Percentiles rank a stretch among this genome's conserved stretches.
Conservation (phyloP, 2,329 filamentous ascomycete genomes). For the Neonectria ditissima region DNA sequence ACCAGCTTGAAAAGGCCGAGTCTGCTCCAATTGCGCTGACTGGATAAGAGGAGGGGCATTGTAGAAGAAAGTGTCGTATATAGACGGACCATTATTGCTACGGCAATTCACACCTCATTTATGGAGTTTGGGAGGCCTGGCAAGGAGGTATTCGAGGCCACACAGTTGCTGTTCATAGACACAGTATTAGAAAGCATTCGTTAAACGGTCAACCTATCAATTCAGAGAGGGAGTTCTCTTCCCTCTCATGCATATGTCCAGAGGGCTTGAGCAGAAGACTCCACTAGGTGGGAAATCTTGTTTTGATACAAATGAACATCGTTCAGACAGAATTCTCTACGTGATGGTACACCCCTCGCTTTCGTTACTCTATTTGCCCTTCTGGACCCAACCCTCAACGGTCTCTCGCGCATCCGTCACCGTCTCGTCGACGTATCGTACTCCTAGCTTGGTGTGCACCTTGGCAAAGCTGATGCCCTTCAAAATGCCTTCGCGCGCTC, state of each 20-base stretch:
- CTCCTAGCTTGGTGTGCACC: constrained; percentile 77
- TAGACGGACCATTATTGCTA: constrained; percentile 16
- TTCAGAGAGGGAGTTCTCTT: constrained; percentile 2
- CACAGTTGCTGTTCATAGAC: constrained; percentile 7
- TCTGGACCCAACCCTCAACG: constrained; percentile 90
- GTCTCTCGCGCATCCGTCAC: constrained; percentile 80
- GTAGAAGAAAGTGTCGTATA: neutral
- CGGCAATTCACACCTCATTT: constrained; percentile 30
- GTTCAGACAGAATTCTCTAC: constrained; percentile 48
- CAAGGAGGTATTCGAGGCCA: constrained; percentile 13
- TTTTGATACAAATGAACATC: constrained; percentile 49
- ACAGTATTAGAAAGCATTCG: neutral
- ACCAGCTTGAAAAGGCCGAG: constrained; percentile 39
- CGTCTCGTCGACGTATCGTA: constrained; percentile 82
- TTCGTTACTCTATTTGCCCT: constrained; percentile 74
- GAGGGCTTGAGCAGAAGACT: neutral
- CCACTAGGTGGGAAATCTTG: constrained; percentile 1
- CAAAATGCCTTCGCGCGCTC: constrained; percentile 75
- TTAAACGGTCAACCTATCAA: constrained; percentile 5
- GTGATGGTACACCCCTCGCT: constrained; percentile 51
- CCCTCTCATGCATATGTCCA: constrained; percentile 6
- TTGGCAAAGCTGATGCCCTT: constrained; percentile 79
- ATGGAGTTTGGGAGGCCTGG: constrained; percentile 36
- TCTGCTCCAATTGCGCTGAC: constrained; percentile 38
- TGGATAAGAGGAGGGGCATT: constrained; percentile 19